Base-by-base conservation (phyloP, 202 grass and related monocot genomes). In the Saccharum hybrid region DNA sequence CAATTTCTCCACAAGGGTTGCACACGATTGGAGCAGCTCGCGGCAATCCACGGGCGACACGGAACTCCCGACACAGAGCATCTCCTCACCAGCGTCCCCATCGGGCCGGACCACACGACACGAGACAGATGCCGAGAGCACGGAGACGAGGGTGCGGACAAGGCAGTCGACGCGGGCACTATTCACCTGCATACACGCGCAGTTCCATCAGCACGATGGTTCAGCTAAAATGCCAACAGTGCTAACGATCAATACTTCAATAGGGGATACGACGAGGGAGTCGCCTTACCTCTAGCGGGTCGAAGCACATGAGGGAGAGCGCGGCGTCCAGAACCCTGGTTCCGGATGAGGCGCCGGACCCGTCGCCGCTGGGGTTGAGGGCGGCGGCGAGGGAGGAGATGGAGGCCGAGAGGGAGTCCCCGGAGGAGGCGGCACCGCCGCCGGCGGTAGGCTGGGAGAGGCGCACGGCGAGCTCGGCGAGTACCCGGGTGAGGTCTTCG, bases 271-370 rank as follows among this genome's bases (percentile, higher is more conserved):
- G 41, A 54, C 1, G 16, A 79, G 54, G 65, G 67, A 28, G 2
- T 39, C 41, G 23, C 87, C 87, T 88, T 81, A 46, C 92, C 87
- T 91, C 80, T 13, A 83, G 42, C 9, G 82, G 81, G 68, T 88
- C 87, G 81, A 96, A 94, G 85, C 93, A 98, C 91, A 94, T 98
- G 59, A 96, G 91, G 37, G 92, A 95, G 65, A 98, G 96, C 76
- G 89, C 83, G 19, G 85, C 28, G 83, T 98, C 87, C 75, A 93
- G 85, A 87, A 95, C 91, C 54, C 87, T 79, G 79, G 88, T 75
- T 18, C 83, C 71, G 77, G 91, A 49, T 26, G 63, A 23, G 18
- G 46, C 19, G 63, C 42, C 22, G 21, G 26, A 18, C 16, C 21
- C 72, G 76, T 72, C 51, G 80, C 12, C 69, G 49, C 68, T 42